Percentiles rank a stretch among this genome's conserved stretches.
phyloP scores from a whole-genome alignment of 768 basidiomycete genomes.

The Suillus paluster region DNA sequence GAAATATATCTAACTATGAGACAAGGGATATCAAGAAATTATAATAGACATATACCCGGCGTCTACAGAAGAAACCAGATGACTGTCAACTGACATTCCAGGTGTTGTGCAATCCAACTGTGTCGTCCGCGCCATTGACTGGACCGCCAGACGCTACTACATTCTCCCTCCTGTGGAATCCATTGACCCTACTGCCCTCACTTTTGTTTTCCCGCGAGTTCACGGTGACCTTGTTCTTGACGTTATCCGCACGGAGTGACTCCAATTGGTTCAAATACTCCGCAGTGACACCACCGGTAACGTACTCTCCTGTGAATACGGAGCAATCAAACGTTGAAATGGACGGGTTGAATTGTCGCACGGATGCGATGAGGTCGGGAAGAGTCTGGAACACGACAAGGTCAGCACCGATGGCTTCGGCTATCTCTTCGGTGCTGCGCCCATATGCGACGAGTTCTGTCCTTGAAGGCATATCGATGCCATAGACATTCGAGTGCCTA shows the following conservation, averaged over 20 bases:
- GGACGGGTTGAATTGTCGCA: slow-evolving; percentile 79
- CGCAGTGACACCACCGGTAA: slow-evolving; percentile 91
- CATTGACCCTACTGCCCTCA: slow-evolving; percentile 33
- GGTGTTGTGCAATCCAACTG: slow-evolving; percentile 79
- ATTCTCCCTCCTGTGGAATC: slow-evolving; percentile 22
- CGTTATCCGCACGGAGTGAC: slow-evolving; percentile 78
- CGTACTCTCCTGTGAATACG: slow-evolving; percentile 95
- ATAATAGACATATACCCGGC: not conserved
- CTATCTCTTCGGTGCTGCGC: slow-evolving; percentile 73
- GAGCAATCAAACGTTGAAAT: slow-evolving; percentile 92
- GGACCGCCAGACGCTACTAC: slow-evolving; percentile 44
- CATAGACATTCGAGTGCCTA: slow-evolving; percentile 94
- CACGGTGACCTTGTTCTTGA: slow-evolving; percentile 55
- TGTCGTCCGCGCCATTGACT: slow-evolving; percentile 70
- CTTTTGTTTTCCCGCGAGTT: slow-evolving; percentile 26
- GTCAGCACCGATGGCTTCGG: slow-evolving; percentile 88
- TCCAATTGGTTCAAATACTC: slow-evolving; percentile 79
- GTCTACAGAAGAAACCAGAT: too few relatives aligned
- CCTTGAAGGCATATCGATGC: slow-evolving; percentile 99
- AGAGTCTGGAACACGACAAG: slow-evolving; percentile 95
- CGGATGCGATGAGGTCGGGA: slow-evolving; percentile 83
- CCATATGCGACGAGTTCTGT: slow-evolving; percentile 88
- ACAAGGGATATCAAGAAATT: not conserved
- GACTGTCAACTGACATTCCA: slow-evolving; percentile 49
- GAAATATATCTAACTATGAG: not conserved